Conservation (phyloP, 441 rosid genomes). For the Populus tomentosa region DNA sequence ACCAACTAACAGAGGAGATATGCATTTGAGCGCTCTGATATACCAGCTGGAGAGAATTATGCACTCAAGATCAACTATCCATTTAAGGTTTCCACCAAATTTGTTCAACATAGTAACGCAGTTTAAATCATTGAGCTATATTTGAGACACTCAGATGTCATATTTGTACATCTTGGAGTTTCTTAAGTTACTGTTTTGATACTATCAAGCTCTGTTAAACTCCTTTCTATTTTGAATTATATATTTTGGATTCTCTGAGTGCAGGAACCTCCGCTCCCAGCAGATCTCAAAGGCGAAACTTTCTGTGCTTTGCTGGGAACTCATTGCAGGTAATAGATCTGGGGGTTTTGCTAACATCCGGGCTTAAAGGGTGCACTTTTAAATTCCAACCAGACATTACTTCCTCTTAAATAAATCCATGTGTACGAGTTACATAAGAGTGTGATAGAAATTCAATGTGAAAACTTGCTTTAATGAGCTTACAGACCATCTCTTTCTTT, state of each 20-base stretch:
- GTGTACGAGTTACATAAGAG: background rate
- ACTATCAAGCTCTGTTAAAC: conserved; percentile 3
- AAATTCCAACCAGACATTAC: background rate
- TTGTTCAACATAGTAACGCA: conserved; percentile 1
- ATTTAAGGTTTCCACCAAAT: conserved; percentile 59
- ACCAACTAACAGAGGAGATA: conserved; percentile 62
- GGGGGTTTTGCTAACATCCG: background rate
- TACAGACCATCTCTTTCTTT: background rate
- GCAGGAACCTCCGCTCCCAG: conserved; percentile 89
- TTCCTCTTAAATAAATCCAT: background rate
- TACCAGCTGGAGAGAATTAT: conserved; percentile 80
- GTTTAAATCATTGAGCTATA: background rate
- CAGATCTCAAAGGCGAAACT: conserved; percentile 77
- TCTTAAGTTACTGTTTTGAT: background rate
- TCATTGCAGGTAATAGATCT: conserved; percentile 64
- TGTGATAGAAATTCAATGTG: background rate
- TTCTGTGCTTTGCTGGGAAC: conserved; percentile 84
- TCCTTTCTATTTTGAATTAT: conserved; percentile 10
- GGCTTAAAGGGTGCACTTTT: background rate
- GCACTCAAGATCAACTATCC: conserved; percentile 85
- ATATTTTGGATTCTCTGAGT: conserved; percentile 13
- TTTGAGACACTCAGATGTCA: background rate
- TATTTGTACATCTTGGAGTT: background rate
- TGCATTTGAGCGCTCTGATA: conserved; percentile 77
- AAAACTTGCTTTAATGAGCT: background rate